A percentile compares a stretch with the other conserved stretches of the same genome.
Evolutionary conservation across 768 basidiomycete species (phyloP).

Genomic region (Porphyrellus cyaneotinctus): DNA sequence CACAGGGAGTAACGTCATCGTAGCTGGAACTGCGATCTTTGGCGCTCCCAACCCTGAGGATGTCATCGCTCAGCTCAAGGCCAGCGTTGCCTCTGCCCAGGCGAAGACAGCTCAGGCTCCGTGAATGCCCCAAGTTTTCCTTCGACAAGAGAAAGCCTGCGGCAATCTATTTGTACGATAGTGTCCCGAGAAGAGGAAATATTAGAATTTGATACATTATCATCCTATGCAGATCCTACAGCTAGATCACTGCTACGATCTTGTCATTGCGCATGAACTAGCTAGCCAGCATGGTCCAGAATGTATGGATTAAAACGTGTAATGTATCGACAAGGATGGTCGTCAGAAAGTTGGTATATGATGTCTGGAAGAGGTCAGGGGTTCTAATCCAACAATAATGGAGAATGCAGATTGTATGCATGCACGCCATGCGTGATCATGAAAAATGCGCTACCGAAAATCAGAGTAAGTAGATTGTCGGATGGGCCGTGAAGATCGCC

Average conservation of each 20-base stretch:
- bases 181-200: background rate
- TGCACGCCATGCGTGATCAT: constrained; percentile 26
- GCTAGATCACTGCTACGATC: constrained; percentile 9
- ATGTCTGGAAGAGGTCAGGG: constrained; percentile 19
- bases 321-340: constrained; percentile 24
- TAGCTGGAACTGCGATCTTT: constrained; percentile 96
- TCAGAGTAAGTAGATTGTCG: constrained; percentile 29
- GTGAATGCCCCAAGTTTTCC: constrained; percentile 1
- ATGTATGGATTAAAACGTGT: constrained; percentile 15
- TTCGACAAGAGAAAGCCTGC: background rate
- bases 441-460: constrained; percentile 24
- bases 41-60: constrained; percentile 70
- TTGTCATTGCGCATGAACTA: constrained; percentile 10
- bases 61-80: constrained; percentile 72
- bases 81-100: constrained; percentile 65
- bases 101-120: constrained; percentile 33
- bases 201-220: constrained; percentile 30
- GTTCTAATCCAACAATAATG: constrained; percentile 32
- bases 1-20: constrained; percentile 94
- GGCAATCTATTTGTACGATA: too few species aligned
- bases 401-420: constrained; percentile 26
- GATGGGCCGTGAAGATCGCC: constrained; percentile 11
- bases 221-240: constrained; percentile 17
- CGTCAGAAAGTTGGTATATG: constrained; percentile 30
- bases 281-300: constrained; percentile 18